Base-by-base conservation (phyloP, 352 stramenopile species). In the Hyphochytrium catenoides region DNA sequence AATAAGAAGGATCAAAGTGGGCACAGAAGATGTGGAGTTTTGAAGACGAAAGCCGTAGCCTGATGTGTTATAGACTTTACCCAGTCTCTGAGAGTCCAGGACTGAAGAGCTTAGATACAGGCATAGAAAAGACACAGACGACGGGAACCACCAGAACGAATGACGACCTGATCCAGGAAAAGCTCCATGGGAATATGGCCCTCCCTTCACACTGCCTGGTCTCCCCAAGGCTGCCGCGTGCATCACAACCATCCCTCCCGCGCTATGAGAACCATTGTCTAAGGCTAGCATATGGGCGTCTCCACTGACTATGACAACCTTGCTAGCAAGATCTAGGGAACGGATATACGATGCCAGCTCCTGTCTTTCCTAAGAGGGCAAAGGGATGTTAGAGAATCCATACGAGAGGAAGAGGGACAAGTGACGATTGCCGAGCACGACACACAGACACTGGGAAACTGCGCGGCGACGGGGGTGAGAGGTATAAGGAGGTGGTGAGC, bases 231-330 rank as follows among this genome's bases (percentile, higher is more conserved):
- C 68, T 9, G 73, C 71, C 8, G 73, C 62, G 19, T 88, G 73
- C 18, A 88, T 62, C 5, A 70, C 44, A 8, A 58, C 66, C 16
- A 88, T 46, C 30, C 78, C 73, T 1, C 69, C 72, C 0, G 65
- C 62, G 20, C 53, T 74, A 48, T 82, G 37, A 8, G 41, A 46
- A 5, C 73, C 73, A 26, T 86, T 68, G 23, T 88, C 73, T 11
- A 82, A 55, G 7, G 71, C 73, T 8, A 88, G 50, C 73, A 88
- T 88, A 42, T 88, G 73, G 22, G 73, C 73, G 35, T 88, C 73
- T 14, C 73, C 73, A 32, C 62, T 76, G 9, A 83, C 48, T 32
- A 86, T 73, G 8, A 88, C 52, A 28, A 43, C 29, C 23, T 56
- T 58, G 4, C 38, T 31, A 43, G 72, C 73, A 12, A 78, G 47